Evolutionary conservation across 1,284 basidiomycete species (phyloP), one percentile per base, ranked within the genome.

Genomic region (Porogramme epimiltina): DNA sequence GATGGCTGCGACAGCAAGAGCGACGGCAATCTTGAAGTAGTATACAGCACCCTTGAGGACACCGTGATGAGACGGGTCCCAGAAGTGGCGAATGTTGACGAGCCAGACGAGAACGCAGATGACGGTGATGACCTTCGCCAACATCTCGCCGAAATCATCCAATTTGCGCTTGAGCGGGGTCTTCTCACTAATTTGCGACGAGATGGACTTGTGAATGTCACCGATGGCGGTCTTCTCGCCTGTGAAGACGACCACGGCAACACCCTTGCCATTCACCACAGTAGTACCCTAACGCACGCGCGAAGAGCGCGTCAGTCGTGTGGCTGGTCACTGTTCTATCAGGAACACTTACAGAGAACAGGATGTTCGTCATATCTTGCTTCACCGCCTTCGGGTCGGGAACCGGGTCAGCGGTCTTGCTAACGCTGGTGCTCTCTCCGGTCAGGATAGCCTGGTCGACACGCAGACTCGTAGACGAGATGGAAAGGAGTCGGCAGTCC

Each of bases 21-120:
- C 93, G 41, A 98, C 95, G 31, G 95, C 95, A 64, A 98, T 97
- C 76, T 97, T 98, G 81, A 98, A 93, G 73, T 98, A 98, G 71
- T 97, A 97, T 56, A 98, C 84, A 0, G 95, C 95, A 37, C 95
- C 95, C 70, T 94, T 93, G 63, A 97, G 76, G 52, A 76, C 85
- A 50, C 94, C 91, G 62, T 91, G 90, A 68, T 97, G 95, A 20
- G 89, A 82, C 11, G 94, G 92, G 66, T 98, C 95, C 80, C 82
- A 87, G 70, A 97, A 98, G 73, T 97, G 93, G 46, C 91, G 85
- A 63, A 94, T 81, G 73, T 98, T 97, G 74, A 98, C 89, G 55
- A 97, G 77, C 95, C 95, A 97, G 62, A 97, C 95, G 58, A 97
- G 85, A 55, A 97, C 78, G 65, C 95, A 98, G 63, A 98, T 96